Percentiles rank a stretch among this genome's conserved stretches.
Evolutionary conservation across 2,329 filamentous ascomycete species (phyloP).

Genomic region (Trichoderma arundinaceum): DNA sequence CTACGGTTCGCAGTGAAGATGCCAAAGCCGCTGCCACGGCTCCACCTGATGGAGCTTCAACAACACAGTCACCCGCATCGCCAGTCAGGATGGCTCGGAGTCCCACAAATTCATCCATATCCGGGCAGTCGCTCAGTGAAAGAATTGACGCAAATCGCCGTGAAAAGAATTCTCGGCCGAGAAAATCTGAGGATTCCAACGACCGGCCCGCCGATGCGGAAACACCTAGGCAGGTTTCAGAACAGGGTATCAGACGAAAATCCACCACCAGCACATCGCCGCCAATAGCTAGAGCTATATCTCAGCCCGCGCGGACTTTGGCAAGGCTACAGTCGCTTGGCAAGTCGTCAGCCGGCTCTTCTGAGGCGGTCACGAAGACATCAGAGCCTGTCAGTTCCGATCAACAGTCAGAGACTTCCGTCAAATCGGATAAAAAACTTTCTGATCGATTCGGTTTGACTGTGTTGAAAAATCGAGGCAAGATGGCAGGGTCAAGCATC

Average conservation of each 20-base stretch:
- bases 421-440: slow-evolving; percentile 74
- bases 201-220: slow-evolving; percentile 36
- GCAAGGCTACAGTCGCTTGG: slow-evolving; percentile 54
- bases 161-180: slow-evolving; percentile 47
- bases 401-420: slow-evolving; percentile 45
- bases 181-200: slow-evolving; percentile 44
- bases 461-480: slow-evolving; percentile 65
- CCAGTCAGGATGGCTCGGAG: slow-evolving; percentile 34
- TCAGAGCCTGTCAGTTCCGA: slow-evolving; percentile 37
- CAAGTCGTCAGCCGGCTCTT: slow-evolving; percentile 47
- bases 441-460: slow-evolving; percentile 72
- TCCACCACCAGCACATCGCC: slow-evolving; percentile 55
- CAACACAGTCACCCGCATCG: slow-evolving; percentile 37
- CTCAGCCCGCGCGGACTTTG: slow-evolving; percentile 56
- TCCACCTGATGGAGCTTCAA: slow-evolving; percentile 21
- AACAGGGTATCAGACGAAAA: slow-evolving; percentile 52
- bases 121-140: slow-evolving; percentile 47
- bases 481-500: slow-evolving; percentile 74
- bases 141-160: slow-evolving; percentile 59
- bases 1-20: not conserved
- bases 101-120: slow-evolving; percentile 33
- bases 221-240: slow-evolving; percentile 39
- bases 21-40: not conserved
- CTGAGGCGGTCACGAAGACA: slow-evolving; percentile 44
- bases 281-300: slow-evolving; percentile 59